These are phyloP conservation scores for Chlorencoelia australis DNA, from an alignment of 2,329 filamentous ascomycete genomes.

Conservation along the genomic window DNA sequence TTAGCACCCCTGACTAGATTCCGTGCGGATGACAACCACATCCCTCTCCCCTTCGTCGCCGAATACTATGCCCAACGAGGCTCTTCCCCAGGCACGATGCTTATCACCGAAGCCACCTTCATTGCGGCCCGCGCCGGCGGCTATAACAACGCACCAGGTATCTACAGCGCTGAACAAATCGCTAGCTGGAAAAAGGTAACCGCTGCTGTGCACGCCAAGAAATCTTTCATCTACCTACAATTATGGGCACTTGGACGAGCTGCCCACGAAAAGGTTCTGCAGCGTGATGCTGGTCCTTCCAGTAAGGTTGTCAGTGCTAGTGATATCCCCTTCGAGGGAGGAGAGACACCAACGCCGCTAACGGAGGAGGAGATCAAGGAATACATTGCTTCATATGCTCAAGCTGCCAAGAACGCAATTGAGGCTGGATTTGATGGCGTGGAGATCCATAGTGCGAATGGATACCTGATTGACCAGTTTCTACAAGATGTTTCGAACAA, in stretches of 20 bases:
- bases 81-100: constrained; percentile 38
- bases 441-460: constrained; percentile 29
- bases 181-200: constrained; percentile 48
- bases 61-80: constrained; percentile 46
- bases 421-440: constrained; percentile 46
- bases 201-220: constrained; percentile 48
- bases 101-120: constrained; percentile 46
- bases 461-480: constrained; percentile 27
- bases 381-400: constrained; percentile 28
- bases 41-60: constrained; percentile 33
- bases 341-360: constrained; percentile 24
- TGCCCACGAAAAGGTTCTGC: constrained; percentile 10
- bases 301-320: constrained; percentile 13
- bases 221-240: constrained; percentile 47
- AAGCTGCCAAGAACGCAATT: constrained; percentile 35
- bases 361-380: constrained; percentile 29
- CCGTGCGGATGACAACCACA: constrained; percentile 37
- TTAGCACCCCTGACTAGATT: constrained; percentile 50
- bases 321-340: constrained; percentile 18
- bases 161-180: constrained; percentile 43
- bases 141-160: constrained; percentile 42
- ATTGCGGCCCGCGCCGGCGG: constrained; percentile 37
- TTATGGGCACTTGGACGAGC: constrained; percentile 49
- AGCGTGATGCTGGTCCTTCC: constrained; percentile 17
- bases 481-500: constrained; percentile 37